phyloP scores from a whole-genome alignment of 805 yeast genomes.

The Sungouiozyma intestinalis region DNA sequence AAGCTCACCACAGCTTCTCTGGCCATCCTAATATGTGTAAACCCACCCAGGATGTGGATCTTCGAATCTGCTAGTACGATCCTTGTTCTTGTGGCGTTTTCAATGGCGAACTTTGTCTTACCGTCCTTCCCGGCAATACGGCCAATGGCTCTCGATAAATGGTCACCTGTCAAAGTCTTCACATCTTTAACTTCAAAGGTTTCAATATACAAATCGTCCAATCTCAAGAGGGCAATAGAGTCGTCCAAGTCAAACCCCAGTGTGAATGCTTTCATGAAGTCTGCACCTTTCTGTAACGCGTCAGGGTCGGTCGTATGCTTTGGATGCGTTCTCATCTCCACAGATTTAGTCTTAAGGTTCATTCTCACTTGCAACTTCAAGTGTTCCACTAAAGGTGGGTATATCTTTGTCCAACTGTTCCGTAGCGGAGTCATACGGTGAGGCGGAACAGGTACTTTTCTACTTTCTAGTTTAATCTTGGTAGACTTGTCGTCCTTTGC shows the following conservation, averaged over 20 bases:
- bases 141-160: conserved; percentile 96
- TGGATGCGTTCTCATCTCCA: conserved; percentile 73
- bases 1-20: conserved; percentile 91
- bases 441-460: conserved; percentile 92
- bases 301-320: conserved; percentile 80
- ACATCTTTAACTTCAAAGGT: conserved; percentile 96
- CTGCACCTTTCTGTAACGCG: conserved; percentile 96
- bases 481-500: conserved; percentile 49
- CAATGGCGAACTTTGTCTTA: conserved; percentile 96
- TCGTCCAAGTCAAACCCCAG: conserved; percentile 96
- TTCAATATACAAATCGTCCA: conserved; percentile 94
- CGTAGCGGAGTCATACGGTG: conserved; percentile 94
- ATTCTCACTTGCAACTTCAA: conserved; percentile 90
- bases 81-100: conserved; percentile 96
- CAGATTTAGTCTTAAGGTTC: conserved; percentile 81
- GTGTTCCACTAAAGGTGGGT: conserved; percentile 93
- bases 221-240: conserved; percentile 84
- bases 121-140: conserved; percentile 99
- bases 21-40: conserved; percentile 96
- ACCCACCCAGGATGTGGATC: conserved; percentile 94
- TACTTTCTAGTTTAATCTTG: conserved; percentile 68
- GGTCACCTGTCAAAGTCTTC: conserved; percentile 91
- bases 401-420: conserved; percentile 83
- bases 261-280: conserved; percentile 89
- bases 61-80: conserved; percentile 94